These are phyloP conservation scores for Apostasia shenzhenica DNA, from an alignment of 106 monocot genomes.

Conservation along the genomic window DNA sequence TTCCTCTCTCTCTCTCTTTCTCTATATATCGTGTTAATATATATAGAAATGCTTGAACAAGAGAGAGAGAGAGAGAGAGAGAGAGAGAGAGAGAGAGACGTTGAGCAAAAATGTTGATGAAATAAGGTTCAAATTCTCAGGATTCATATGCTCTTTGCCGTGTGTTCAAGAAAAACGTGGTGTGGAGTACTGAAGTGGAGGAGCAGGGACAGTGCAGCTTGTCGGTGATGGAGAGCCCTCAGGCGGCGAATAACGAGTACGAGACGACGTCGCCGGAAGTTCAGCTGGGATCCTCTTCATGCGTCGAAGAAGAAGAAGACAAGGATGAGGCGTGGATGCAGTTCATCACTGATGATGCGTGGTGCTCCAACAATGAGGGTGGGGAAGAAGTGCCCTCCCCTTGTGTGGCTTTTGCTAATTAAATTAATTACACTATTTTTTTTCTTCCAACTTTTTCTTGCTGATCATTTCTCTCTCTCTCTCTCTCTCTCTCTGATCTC, in stretches of 20 bases:
- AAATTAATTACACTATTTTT: neutral
- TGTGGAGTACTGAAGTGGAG: slow-evolving; percentile 33
- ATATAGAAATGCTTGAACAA: too few relatives aligned
- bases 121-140: slow-evolving; percentile 16
- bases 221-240: slow-evolving; percentile 25
- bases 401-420: slow-evolving; percentile 17
- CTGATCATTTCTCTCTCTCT: neutral
- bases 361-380: slow-evolving; percentile 51
- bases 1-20: neutral
- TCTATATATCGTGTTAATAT: too few relatives aligned
- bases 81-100: neutral
- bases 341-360: slow-evolving; percentile 84
- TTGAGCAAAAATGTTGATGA: neutral
- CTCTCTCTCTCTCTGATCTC: neutral
- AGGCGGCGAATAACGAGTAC: slow-evolving; percentile 8
- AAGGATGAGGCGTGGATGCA: slow-evolving; percentile 92
- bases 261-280: slow-evolving; percentile 53
- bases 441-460: neutral
- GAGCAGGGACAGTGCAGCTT: slow-evolving; percentile 38
- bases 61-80: neutral
- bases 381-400: slow-evolving; percentile 19
- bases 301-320: slow-evolving; percentile 60
- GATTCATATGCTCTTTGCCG: slow-evolving; percentile 85
- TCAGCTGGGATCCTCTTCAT: slow-evolving; percentile 43
- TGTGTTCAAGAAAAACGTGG: slow-evolving; percentile 89